Conservation (phyloP, 495 filamentous ascomycete species). For the Podospora tetraspora region DNA sequence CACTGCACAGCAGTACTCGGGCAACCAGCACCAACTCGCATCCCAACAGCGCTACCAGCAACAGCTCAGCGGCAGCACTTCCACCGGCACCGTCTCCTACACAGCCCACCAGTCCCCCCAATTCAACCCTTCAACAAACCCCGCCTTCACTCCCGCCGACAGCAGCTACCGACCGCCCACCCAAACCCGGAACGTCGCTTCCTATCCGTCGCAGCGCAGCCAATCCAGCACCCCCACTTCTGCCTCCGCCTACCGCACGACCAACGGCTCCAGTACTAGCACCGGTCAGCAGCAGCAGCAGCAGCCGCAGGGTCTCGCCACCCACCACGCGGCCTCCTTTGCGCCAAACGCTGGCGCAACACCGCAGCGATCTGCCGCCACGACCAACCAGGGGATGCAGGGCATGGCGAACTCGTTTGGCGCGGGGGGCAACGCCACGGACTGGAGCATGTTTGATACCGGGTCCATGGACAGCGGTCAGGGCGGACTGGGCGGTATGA, state of each 20-base stretch:
- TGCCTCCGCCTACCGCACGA: conserved; percentile 30
- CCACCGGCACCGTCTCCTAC: conserved; percentile 31
- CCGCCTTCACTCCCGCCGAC: conserved; percentile 32
- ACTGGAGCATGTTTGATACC: conserved; percentile 38
- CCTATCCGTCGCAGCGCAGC: conserved; percentile 35
- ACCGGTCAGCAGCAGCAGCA: background rate
- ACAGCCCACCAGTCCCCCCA: conserved; percentile 40
- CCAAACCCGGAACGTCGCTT: conserved; percentile 19
- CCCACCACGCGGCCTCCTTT: conserved; percentile 36
- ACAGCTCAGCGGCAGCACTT: conserved; percentile 34
- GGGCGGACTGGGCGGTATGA: conserved; percentile 16
- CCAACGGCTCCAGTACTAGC: conserved; percentile 9
- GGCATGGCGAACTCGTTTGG: conserved; percentile 22
- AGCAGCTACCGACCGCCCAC: conserved; percentile 36
- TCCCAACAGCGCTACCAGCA: conserved; percentile 41
- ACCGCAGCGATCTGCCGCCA: conserved; percentile 23
- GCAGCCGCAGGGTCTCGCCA: conserved; percentile 29
- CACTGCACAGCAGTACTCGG: conserved; percentile 28
- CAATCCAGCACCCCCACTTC: conserved; percentile 36
- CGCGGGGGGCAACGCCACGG: conserved; percentile 17
- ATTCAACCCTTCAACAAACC: conserved; percentile 37
- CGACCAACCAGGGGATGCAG: conserved; percentile 24
- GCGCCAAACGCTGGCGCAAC: conserved; percentile 13
- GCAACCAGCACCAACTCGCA: conserved; percentile 22
- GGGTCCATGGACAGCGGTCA: conserved; percentile 34